phyloP scores from a whole-genome alignment of 176 grass and related monocot species.

The Lolium perenne region DNA sequence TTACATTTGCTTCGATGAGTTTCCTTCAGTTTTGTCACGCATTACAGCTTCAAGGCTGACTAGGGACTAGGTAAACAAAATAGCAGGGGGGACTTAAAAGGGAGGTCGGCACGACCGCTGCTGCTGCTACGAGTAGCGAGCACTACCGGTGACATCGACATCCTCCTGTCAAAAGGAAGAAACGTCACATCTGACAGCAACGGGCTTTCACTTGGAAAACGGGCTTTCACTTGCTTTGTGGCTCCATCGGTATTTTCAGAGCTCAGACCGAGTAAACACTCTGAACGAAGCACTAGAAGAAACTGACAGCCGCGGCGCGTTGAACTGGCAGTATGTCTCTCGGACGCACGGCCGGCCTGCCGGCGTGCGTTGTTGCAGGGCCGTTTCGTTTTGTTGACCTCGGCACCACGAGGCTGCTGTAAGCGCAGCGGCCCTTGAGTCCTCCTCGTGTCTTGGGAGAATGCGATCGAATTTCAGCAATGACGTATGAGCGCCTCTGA shows the following conservation, averaged over 20 bases:
- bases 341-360: not conserved
- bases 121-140: not conserved
- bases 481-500: not conserved
- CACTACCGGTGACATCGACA: too few species aligned
- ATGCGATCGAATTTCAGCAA: not conserved
- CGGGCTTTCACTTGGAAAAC: not conserved
- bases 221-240: not conserved
- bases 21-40: too few species aligned
- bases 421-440: too few species aligned
- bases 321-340: not conserved
- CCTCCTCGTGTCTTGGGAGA: too few species aligned
- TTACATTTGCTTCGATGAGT: too few species aligned
- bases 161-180: too few species aligned
- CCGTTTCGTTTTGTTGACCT: not conserved
- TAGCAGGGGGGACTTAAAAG: not conserved
- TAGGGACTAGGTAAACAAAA: too few species aligned
- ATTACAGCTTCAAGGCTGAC: not conserved
- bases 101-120: not conserved
- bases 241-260: not conserved
- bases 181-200: too few species aligned
- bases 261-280: constrained; percentile 36
- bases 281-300: not conserved
- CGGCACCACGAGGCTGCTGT: not conserved
- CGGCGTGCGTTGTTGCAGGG: not conserved
- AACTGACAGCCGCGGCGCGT: not conserved